A percentile compares a stretch with the other conserved stretches of the same genome.
Conservation (phyloP, 257 asterid species). For the Forsythia suspensa region DNA sequence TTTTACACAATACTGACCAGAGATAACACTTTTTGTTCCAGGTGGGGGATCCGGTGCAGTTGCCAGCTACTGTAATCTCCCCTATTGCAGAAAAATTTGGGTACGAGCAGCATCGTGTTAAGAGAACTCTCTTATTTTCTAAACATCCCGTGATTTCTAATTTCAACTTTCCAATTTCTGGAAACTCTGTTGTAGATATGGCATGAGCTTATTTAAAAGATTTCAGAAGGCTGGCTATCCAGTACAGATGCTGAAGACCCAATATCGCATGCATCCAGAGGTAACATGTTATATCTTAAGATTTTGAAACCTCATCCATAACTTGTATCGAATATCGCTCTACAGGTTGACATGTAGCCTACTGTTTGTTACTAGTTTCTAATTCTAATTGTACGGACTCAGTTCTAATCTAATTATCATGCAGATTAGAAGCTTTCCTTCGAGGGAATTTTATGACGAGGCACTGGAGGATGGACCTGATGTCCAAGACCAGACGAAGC, state of each 20-base stretch:
- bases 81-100: constrained; percentile 70
- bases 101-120: constrained; percentile 40
- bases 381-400: background rate
- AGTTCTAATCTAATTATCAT: constrained; percentile 24
- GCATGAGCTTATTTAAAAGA: constrained; percentile 86
- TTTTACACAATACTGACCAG: background rate
- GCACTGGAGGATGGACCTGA: constrained; percentile 90
- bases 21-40: constrained; percentile 25
- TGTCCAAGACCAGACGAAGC: constrained; percentile 59
- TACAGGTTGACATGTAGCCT: background rate
- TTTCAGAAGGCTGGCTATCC: constrained; percentile 96
- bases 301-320: constrained; percentile 2
- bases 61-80: constrained; percentile 96
- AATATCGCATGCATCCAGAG: constrained; percentile 99
- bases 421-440: constrained; percentile 96
- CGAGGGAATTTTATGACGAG: constrained; percentile 83
- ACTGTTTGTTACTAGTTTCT: background rate
- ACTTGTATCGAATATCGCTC: background rate
- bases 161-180: constrained; percentile 5
- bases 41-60: constrained; percentile 99
- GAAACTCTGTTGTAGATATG: constrained; percentile 49
- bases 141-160: background rate
- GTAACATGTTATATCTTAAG: constrained; percentile 30
- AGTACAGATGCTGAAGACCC: constrained; percentile 96
- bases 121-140: background rate